Conservation (phyloP, 2,329 filamentous ascomycete genomes). For the Laburnicola sp. region DNA sequence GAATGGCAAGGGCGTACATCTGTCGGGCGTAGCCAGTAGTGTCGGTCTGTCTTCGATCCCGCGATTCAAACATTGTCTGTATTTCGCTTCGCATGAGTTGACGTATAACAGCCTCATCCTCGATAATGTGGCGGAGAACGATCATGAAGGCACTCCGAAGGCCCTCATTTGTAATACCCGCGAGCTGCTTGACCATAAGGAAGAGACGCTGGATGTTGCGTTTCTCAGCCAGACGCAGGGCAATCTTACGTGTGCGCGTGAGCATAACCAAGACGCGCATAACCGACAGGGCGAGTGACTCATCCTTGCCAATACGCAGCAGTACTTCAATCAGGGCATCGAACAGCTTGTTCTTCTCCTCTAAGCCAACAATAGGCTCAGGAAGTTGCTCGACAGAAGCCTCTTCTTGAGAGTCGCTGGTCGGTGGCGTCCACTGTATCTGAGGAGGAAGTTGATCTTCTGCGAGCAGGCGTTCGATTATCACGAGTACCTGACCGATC, state of each 20-base stretch:
- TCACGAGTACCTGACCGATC: constrained; percentile 86
- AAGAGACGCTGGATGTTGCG: constrained; percentile 88
- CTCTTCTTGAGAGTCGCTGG: constrained; percentile 49
- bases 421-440: constrained; percentile 69
- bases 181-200: constrained; percentile 91
- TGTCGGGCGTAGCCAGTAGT: constrained; percentile 73
- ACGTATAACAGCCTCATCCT: constrained; percentile 87
- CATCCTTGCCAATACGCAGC: constrained; percentile 84
- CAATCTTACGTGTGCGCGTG: constrained; percentile 75
- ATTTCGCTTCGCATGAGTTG: constrained; percentile 94
- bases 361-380: constrained; percentile 63
- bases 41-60: constrained; percentile 60
- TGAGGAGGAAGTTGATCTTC: constrained; percentile 82
- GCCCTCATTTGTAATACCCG: constrained; percentile 74
- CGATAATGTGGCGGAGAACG: constrained; percentile 86
- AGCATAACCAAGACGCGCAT: constrained; percentile 84
- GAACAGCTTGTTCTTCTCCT: constrained; percentile 72
- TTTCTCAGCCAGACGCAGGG: constrained; percentile 78
- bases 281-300: constrained; percentile 79
- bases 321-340: constrained; percentile 79
- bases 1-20: constrained; percentile 77
- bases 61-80: constrained; percentile 69
- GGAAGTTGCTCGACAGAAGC: constrained; percentile 62
- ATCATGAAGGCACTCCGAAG: constrained; percentile 78
- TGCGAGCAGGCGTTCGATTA: constrained; percentile 86